Evolutionary conservation across 306 rosid genomes (phyloP).

Genomic region (Trifolium repens): DNA sequence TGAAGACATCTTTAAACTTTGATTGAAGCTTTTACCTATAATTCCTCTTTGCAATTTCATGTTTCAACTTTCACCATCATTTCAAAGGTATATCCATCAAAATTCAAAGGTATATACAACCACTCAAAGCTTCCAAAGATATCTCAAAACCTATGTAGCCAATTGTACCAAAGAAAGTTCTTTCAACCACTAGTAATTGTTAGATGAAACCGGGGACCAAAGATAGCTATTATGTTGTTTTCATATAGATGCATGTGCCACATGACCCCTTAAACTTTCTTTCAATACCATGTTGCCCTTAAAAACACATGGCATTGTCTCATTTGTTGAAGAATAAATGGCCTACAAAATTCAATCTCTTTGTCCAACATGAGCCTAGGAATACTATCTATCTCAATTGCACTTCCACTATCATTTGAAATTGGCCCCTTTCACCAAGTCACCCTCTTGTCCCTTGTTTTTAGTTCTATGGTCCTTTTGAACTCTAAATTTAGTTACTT

Average conservation of each 20-base stretch:
- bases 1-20: constrained; percentile 15
- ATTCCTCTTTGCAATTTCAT: constrained; percentile 34
- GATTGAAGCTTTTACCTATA: neutral
- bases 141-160: constrained; percentile 31
- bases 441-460: constrained; percentile 42
- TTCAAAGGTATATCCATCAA: constrained; percentile 15
- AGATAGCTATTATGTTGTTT: constrained; percentile 46
- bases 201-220: constrained; percentile 55
- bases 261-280: constrained; percentile 38
- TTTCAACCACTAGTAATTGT: constrained; percentile 44
- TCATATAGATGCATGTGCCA: constrained; percentile 47
- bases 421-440: constrained; percentile 46
- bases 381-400: constrained; percentile 38
- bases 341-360: constrained; percentile 34
- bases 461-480: constrained; percentile 30
- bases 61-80: constrained; percentile 40
- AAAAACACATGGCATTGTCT: constrained; percentile 58
- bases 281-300: constrained; percentile 47
- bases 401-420: constrained; percentile 38
- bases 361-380: constrained; percentile 30
- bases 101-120: constrained; percentile 37
- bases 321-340: constrained; percentile 42
- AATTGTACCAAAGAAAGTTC: constrained; percentile 37
- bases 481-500: constrained; percentile 36
- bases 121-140: constrained; percentile 32